Base-by-base conservation (phyloP, 805 yeast species). In the Sugiyamaella valdiviana region DNA sequence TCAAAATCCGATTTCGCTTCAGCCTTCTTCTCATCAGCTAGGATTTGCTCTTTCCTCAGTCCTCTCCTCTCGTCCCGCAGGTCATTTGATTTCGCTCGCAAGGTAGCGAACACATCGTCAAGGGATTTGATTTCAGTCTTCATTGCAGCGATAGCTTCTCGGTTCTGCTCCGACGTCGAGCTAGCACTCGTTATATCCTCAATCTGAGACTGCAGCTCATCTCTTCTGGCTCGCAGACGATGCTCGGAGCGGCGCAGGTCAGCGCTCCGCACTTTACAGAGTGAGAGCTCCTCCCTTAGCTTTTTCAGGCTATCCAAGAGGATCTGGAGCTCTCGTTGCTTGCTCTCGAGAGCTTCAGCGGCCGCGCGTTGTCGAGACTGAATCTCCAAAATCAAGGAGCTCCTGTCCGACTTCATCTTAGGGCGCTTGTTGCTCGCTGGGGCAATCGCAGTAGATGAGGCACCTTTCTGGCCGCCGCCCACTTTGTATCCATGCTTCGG, bases 391-490 rank as follows among this genome's bases (percentile, higher is more conserved):
- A 26, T 3, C 32, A 10, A n/a, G 9, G 32, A 26, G 14, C 32
- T 26, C 32, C 14, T 26, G 32, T 26, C 32, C 14, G 14, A n/a
- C 14, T 26, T 12, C 32, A 26, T 26, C 14, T 26, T 26, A 26
- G 32, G n/a, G 14, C n/a, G 32, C n/a, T n/a, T n/a, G 32, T 26
- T 10, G 10, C n/a, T 42, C 9, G 19, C 48, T 9, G 20, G 24
- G 1, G 38, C 29, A 7, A 29, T 22, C 9, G 26, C 14, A 14
- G 42, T 19, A 6, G 48, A 39, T 37, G 76, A 69, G 1, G 76
- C 75, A 14, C 77, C 77, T 23, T 63, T 68, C 0, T 54, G 35
- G 38, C 65, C 57, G 29, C 66, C 66, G 40, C 54, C 56, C 12
- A 53, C 39, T 22, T 23, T 22, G 21, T 32, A 50, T 7, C 55